Base-by-base conservation (phyloP, 2,329 filamentous ascomycete species). In the Beauveria sp. region DNA sequence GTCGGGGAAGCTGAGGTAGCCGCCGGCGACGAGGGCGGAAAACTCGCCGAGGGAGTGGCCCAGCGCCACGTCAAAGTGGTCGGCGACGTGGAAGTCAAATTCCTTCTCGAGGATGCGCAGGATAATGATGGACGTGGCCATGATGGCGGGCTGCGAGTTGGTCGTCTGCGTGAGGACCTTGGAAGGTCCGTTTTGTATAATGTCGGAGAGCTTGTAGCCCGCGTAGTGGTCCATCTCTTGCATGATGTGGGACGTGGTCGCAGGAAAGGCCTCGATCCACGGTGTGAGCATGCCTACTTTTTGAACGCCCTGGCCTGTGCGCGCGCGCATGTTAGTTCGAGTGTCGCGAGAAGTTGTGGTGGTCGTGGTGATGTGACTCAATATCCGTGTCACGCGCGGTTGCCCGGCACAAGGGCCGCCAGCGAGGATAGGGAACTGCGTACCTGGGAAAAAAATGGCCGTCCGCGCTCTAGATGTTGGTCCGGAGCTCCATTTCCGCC, bases 21-120 rank as follows among this genome's bases (percentile, higher is more conserved):
- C 91, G 24, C 88, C 90, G 0, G 91, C 89, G 1, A 96, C 91
- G 50, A 98, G 81, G 1, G 93, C 93, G 1, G 93, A 90, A 70
- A 97, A 98, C 73, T 97, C 93, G 54, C 93, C 93, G 12, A 98
- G 81, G 5, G 91, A 96, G 75, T 98, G 93, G 10, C 93, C 93
- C 26, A 97, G 81, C 1, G 90, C 90, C 42, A 96, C 86, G 75
- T 96, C 90, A 49, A 92, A 87, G 63, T 88, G 82, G 61, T 89
- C 84, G 9, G 79, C 75, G 7, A 87, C 83, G 62, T 84, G 80
- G 76, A 97, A 96, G 46, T 83, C 86, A 71, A 93, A 97, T 67
- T 96, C 90, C 64, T 84, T 79, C 77, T 97, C 91, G 65, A 98
- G 82, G 64, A 97, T 87, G 61, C 90, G 88, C 60, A 97, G 82